Evolutionary conservation across 1,284 basidiomycete species (phyloP).

Genomic region (Tremellales sp.): DNA sequence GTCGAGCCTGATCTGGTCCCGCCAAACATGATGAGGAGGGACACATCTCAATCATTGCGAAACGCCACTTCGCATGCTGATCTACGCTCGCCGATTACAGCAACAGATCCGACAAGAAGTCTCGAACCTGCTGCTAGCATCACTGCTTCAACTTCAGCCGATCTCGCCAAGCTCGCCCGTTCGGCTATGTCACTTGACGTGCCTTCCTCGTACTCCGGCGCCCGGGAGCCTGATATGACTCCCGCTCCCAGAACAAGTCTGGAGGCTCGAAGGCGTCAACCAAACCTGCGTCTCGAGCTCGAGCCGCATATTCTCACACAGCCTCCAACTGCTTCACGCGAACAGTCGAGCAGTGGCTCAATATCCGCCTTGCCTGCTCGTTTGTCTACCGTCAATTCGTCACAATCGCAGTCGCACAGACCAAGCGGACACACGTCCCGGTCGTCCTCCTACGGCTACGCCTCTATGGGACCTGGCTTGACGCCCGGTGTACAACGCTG

Average conservation of each 20-base stretch:
- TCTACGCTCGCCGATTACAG: slow-evolving; percentile 12
- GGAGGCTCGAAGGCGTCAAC: slow-evolving; percentile 42
- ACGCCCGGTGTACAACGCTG: slow-evolving; percentile 35
- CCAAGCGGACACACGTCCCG: slow-evolving; percentile 18
- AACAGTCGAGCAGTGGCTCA: slow-evolving; percentile 4
- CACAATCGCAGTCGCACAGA: slow-evolving; percentile 2
- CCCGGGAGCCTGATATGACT: neutral
- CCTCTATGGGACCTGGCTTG: slow-evolving; percentile 22
- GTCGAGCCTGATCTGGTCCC: slow-evolving; percentile 16
- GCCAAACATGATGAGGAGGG: slow-evolving; percentile 20
- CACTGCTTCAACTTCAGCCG: slow-evolving; percentile 20
- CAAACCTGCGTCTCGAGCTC: slow-evolving; percentile 43
- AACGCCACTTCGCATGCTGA: slow-evolving; percentile 31
- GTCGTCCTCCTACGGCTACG: slow-evolving; percentile 33
- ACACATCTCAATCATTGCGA: slow-evolving; percentile 29
- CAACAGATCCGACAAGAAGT: neutral
- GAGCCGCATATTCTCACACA: slow-evolving; percentile 31
- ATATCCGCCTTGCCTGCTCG: neutral
- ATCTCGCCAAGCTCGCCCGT: slow-evolving; percentile 20
- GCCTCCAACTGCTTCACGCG: slow-evolving; percentile 10
- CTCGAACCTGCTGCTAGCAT: slow-evolving; percentile 17
- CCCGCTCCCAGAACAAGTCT: slow-evolving; percentile 12
- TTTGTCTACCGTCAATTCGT: neutral
- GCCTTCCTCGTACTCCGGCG: neutral
- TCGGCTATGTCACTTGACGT: slow-evolving; percentile 7